Conservation (phyloP, 768 basidiomycete genomes). For the Amanita inopinata region DNA sequence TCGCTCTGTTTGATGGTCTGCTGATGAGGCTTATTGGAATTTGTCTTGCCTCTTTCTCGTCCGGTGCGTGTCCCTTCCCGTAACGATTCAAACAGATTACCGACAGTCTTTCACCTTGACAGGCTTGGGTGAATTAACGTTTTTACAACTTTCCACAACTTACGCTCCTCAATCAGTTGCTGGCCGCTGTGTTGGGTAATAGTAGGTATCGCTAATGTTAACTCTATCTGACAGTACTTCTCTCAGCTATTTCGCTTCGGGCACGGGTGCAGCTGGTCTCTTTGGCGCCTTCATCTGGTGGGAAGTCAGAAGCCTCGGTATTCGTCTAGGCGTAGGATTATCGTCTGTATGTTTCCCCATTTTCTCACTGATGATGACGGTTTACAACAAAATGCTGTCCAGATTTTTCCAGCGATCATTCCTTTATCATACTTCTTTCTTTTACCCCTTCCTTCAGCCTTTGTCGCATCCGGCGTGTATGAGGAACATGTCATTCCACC, state of each 20-base stretch:
- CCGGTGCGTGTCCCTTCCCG: slow-evolving; percentile 34
- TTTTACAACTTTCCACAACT: slow-evolving; percentile 84
- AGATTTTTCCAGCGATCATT: slow-evolving; percentile 79
- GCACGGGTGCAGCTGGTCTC: slow-evolving; percentile 91
- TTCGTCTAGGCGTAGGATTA: slow-evolving; percentile 72
- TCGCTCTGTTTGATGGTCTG: slow-evolving; percentile 62
- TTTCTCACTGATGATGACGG: neutral
- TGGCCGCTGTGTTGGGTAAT: slow-evolving; percentile 75
- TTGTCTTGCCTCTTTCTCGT: slow-evolving; percentile 72
- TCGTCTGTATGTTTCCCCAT: slow-evolving; percentile 54
- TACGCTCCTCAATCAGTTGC: slow-evolving; percentile 59
- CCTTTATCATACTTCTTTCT: slow-evolving; percentile 71
- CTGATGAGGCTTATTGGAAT: slow-evolving; percentile 72
- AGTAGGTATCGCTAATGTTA: neutral
- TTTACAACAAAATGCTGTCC: slow-evolving; percentile 8
- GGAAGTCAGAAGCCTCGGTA: slow-evolving; percentile 79
- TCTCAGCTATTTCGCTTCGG: slow-evolving; percentile 79
- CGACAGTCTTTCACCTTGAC: neutral
- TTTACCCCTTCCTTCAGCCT: slow-evolving; percentile 52
- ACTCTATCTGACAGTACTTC: neutral
- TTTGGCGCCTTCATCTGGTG: slow-evolving; percentile 94
- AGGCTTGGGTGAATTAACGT: slow-evolving; percentile 93
- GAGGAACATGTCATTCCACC: slow-evolving; percentile 27
- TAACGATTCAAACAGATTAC: neutral
- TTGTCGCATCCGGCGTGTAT: slow-evolving; percentile 30